Evolutionary conservation across 352 stramenopile species (phyloP), one percentile per base, ranked within the genome.

Genomic region (Phytophthora quininea): DNA sequence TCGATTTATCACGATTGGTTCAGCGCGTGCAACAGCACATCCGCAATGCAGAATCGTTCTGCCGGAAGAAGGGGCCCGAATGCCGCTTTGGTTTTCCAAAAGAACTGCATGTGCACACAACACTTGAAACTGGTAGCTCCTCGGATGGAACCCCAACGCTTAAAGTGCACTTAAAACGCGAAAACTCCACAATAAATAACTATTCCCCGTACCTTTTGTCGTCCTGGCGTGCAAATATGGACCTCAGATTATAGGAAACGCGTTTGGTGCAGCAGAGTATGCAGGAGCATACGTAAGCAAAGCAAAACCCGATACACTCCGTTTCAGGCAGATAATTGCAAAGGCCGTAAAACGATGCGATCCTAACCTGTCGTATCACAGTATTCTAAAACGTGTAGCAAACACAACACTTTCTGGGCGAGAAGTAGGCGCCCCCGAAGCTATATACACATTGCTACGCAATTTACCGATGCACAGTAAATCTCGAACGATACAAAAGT

Each of bases 211-310:
- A 40, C 10, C 35, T 40, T 11, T 11, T 40, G 6, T 40, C 35
- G 35, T 40, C 6, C 35, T 40, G 35, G 35, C 35, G 35, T 11
- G 35, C 35, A 11, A 40, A 40, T 40, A 40, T 40, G 35, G 35
- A 40, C 10, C 10, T 6, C 35, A 40, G 35, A 6, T 40, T 11
- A 40, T 40, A 11, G 35, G 35, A 40, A 40, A 40, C 10, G 10
- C 58, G 9, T 69, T 71, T 35, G 58, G 68, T 3, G 68, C 52
- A 0, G 62, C 62, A 1, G 68, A 76, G n/a, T 76, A 76, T 33
- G 64, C 58, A 9, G 63, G 62, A 29, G 62, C 62, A 0, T 76
- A 71, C n/a, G 31, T 69, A 2, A 76, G 68, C 37, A 76, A 76
- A 38, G 35, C 35, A 40, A 11, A 40, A 40, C 35, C 35, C 6